Percentiles rank a stretch among this genome's conserved stretches.
Evolutionary conservation across 805 yeast species (phyloP).

Genomic region (Yamadazyma sp.): DNA sequence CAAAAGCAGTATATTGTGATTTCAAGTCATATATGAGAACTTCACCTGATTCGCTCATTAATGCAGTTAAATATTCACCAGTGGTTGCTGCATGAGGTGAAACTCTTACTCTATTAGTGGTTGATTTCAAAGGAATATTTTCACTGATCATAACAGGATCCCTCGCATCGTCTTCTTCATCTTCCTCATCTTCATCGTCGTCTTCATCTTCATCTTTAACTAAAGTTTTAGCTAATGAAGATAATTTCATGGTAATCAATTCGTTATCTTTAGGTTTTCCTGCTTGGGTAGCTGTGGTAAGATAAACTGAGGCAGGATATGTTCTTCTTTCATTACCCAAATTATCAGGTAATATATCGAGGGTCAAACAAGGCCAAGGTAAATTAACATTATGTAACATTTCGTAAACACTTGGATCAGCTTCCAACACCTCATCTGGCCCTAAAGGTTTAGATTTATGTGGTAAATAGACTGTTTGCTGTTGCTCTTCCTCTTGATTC

Average conservation of each 20-base stretch:
- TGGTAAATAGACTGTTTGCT: constrained; percentile 70
- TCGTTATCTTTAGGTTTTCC: constrained; percentile 84
- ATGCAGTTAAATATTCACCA: constrained; percentile 82
- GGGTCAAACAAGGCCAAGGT: constrained; percentile 96
- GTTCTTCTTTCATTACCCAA: constrained; percentile 85
- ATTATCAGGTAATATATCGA: constrained; percentile 83
- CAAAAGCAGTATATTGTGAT: constrained; percentile 78
- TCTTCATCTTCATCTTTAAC: constrained; percentile 80
- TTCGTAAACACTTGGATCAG: constrained; percentile 93
- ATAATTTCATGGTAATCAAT: constrained; percentile 75
- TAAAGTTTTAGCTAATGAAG: constrained; percentile 79
- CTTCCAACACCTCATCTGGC: constrained; percentile 93
- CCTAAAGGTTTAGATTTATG: constrained; percentile 88
- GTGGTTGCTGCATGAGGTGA: constrained; percentile 72
- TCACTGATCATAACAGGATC: constrained; percentile 91
- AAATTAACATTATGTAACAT: constrained; percentile 92
- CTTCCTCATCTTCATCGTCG: constrained; percentile 71
- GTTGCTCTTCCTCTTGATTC: constrained; percentile 33
- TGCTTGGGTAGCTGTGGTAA: constrained; percentile 95
- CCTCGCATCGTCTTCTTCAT: constrained; percentile 58
- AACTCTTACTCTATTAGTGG: constrained; percentile 86
- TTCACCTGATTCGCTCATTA: constrained; percentile 88
- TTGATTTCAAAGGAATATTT: constrained; percentile 68
- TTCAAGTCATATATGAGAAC: constrained; percentile 80
- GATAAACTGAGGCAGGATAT: constrained; percentile 82